A percentile compares a stretch with the other conserved stretches of the same genome.
Conservation (phyloP, 805 yeast species). For the Candida pseudoglaebosa region DNA sequence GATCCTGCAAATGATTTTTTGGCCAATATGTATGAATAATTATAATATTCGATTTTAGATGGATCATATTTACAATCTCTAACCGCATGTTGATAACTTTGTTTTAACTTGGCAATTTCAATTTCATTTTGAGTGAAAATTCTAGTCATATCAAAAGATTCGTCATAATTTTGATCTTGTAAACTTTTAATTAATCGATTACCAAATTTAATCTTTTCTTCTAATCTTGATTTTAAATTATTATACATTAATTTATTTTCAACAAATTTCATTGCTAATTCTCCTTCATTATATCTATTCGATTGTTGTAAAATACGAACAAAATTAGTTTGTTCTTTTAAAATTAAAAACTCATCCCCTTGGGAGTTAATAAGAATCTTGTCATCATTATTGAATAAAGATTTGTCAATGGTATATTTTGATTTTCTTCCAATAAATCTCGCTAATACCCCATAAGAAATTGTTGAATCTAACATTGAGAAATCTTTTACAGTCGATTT, state of each 20-base stretch:
- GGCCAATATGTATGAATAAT: slow-evolving; percentile 9
- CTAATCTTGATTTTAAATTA: slow-evolving; percentile 22
- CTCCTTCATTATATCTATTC: slow-evolving; percentile 10
- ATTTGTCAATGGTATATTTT: slow-evolving; percentile 22
- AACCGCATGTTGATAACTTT: slow-evolving; percentile 13
- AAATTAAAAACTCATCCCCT: slow-evolving; percentile 39
- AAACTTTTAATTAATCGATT: slow-evolving; percentile 15
- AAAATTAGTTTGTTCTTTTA: slow-evolving; percentile 24
- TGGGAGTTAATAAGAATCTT: slow-evolving; percentile 27
- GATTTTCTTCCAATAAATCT: slow-evolving; percentile 38
- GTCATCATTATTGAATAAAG: slow-evolving; percentile 12
- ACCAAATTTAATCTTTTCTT: slow-evolving; percentile 27
- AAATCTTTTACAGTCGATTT: slow-evolving; percentile 23
- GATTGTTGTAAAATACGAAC: slow-evolving; percentile 27
- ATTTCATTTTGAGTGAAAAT: slow-evolving; percentile 12
- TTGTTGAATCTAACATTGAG: slow-evolving; percentile 20
- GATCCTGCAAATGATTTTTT: slow-evolving; percentile 14
- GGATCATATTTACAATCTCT: slow-evolving; percentile 9
- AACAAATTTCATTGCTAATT: slow-evolving; percentile 13
- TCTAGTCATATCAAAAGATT: slow-evolving; percentile 10
- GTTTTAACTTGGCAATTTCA: slow-evolving; percentile 18
- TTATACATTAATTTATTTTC: slow-evolving; percentile 19
- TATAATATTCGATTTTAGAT: not conserved
- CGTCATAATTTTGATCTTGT: slow-evolving; percentile 7
- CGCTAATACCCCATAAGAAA: slow-evolving; percentile 31